These are phyloP conservation scores for Castanea mollissima DNA, from an alignment of 306 rosid species.

Conservation along the genomic window DNA sequence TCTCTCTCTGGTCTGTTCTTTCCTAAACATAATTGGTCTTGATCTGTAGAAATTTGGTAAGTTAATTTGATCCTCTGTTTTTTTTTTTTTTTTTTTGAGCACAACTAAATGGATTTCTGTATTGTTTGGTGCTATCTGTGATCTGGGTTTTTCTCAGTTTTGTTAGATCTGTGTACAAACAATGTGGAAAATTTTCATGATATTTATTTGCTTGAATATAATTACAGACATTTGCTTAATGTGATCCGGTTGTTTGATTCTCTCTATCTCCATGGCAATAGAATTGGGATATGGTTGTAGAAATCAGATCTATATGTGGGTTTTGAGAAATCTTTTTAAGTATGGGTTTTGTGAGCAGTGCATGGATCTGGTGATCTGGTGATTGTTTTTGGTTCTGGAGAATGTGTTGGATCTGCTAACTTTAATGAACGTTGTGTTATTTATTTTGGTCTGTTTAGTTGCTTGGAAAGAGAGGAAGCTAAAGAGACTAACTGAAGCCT, in stretches of 20 bases:
- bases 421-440: constrained; percentile 4
- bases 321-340: constrained; percentile 2
- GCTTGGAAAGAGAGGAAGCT: background rate
- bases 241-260: constrained; percentile 24
- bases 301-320: constrained; percentile 31
- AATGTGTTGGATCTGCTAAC: constrained; percentile 18
- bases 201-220: background rate
- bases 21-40: background rate
- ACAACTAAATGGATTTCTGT: background rate
- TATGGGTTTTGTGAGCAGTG: constrained; percentile 2
- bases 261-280: background rate
- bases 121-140: constrained; percentile 14
- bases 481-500: background rate
- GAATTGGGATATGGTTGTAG: constrained; percentile 7
- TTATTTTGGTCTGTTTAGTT: constrained; percentile 1
- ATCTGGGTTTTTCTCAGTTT: constrained; percentile 30
- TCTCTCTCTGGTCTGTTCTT: background rate
- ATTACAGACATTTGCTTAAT: background rate
- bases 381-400: constrained; percentile 2
- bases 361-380: constrained; percentile 20
- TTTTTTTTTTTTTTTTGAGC: background rate
- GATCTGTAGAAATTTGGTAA: constrained; percentile 13
- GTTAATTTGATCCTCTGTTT: constrained; percentile 4
- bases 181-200: background rate
- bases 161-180: constrained; percentile 45